Conservation (phyloP, 1,284 basidiomycete species). For the Puccinia sorghi region DNA sequence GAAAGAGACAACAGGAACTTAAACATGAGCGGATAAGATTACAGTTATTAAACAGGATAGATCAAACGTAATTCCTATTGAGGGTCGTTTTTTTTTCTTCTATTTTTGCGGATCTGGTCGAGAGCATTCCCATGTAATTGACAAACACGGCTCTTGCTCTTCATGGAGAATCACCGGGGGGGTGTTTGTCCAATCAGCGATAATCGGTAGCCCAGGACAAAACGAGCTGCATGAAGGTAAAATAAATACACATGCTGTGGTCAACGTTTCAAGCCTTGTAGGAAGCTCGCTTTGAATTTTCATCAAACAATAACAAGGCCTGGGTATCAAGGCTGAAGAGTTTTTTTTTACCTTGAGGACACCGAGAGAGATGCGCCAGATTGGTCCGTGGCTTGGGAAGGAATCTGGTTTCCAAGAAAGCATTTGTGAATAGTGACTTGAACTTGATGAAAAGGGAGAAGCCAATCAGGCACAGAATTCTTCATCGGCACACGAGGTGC, state of each 20-base stretch:
- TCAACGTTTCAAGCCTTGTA: too few species aligned
- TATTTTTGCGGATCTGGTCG: neutral
- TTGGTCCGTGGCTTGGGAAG: neutral
- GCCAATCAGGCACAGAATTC: neutral
- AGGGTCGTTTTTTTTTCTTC: too few species aligned
- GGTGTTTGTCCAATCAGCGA: constrained; percentile 4
- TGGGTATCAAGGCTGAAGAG: too few species aligned
- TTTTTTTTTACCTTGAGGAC: constrained; percentile 13
- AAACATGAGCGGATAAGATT: too few species aligned
- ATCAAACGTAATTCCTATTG: too few species aligned
- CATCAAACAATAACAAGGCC: too few species aligned
- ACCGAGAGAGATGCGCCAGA: neutral
- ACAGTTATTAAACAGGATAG: too few species aligned
- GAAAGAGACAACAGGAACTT: too few species aligned
- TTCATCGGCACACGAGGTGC: neutral
- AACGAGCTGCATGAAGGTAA: neutral
- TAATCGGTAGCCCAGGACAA: constrained; percentile 8
- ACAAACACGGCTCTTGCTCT: constrained; percentile 2
- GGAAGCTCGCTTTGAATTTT: too few species aligned
- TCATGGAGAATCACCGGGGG: constrained; percentile 14
- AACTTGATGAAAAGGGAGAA: constrained; percentile 1
- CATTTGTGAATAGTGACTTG: constrained; percentile 44
- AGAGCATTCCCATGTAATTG: constrained; percentile 14
- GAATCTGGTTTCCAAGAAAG: constrained; percentile 22
- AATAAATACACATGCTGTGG: neutral